Percentiles rank a stretch among this genome's conserved stretches.
Conservation (phyloP, 306 rosid species). For the Geum urbanum region DNA sequence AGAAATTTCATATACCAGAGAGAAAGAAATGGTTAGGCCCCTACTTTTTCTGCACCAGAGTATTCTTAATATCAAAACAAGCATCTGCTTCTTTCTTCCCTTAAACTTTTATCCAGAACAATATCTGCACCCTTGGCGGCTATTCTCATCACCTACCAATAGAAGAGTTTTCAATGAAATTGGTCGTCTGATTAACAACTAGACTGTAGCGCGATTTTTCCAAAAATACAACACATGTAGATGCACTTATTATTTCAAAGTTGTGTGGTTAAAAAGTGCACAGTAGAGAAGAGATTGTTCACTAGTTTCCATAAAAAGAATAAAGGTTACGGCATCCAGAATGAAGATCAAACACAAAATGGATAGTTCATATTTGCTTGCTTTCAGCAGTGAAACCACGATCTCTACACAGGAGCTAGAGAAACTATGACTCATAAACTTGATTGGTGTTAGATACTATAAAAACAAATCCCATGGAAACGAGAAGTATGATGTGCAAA, state of each 20-base stretch:
- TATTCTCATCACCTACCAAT: constrained; percentile 77
- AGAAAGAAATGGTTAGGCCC: too few relatives aligned
- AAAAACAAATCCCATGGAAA: background rate
- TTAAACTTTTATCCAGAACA: constrained; percentile 90
- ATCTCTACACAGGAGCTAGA: background rate
- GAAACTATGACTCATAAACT: background rate
- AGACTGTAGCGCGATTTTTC: constrained; percentile 1
- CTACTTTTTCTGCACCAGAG: constrained; percentile 92
- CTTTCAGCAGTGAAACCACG: background rate
- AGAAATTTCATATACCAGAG: constrained; percentile 6
- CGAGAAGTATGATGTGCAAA: background rate
- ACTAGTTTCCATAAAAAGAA: too few relatives aligned
- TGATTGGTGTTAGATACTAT: background rate
- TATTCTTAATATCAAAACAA: constrained; percentile 79
- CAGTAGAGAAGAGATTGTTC: background rate
- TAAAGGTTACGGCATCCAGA: background rate
- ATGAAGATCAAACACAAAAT: background rate
- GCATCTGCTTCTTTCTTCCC: constrained; percentile 99
- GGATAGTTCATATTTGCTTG: too few relatives aligned
- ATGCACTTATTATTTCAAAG: background rate
- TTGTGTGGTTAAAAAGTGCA: background rate
- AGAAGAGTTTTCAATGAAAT: constrained; percentile 22
- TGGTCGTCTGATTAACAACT: background rate
- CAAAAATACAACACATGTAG: background rate
- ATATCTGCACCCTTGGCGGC: constrained; percentile 93